These are phyloP conservation scores for Kodamaea lidongshanica DNA, from an alignment of 805 yeast genomes.

Conservation along the genomic window DNA sequence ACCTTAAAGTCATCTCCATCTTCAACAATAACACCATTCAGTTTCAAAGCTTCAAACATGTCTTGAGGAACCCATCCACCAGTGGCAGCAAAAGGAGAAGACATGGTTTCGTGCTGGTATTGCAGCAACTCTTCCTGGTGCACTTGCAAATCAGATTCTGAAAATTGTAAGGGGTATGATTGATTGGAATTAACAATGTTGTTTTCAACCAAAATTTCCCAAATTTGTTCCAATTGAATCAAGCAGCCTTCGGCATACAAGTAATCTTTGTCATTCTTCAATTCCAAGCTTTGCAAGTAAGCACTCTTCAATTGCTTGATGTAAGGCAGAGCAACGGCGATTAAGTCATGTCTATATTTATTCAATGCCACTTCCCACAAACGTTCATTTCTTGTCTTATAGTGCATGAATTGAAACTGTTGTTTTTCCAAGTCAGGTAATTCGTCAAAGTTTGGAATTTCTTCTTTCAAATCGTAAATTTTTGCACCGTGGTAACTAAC, in stretches of 20 bases:
- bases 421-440: slow-evolving; percentile 68
- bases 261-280: slow-evolving; percentile 52
- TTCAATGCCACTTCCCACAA: slow-evolving; percentile 78
- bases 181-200: slow-evolving; percentile 43
- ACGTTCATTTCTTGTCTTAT: slow-evolving; percentile 86
- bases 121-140: slow-evolving; percentile 54
- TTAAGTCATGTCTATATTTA: slow-evolving; percentile 54
- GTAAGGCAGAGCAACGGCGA: slow-evolving; percentile 81
- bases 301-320: slow-evolving; percentile 65
- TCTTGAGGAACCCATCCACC: slow-evolving; percentile 97
- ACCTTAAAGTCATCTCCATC: slow-evolving; percentile 40
- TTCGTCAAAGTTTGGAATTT: slow-evolving; percentile 61
- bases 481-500: slow-evolving; percentile 86
- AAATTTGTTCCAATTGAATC: slow-evolving; percentile 58
- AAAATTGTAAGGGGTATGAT: slow-evolving; percentile 54
- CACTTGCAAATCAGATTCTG: slow-evolving; percentile 51
- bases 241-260: slow-evolving; percentile 62
- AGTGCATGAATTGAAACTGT: slow-evolving; percentile 80
- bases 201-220: slow-evolving; percentile 61
- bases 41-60: slow-evolving; percentile 66
- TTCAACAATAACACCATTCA: slow-evolving; percentile 58
- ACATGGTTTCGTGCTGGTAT: slow-evolving; percentile 62
- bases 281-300: slow-evolving; percentile 53
- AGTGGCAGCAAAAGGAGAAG: slow-evolving; percentile 81
- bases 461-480: slow-evolving; percentile 68